Conservation (phyloP, 805 yeast genomes). For the Lipomyces sp. region DNA sequence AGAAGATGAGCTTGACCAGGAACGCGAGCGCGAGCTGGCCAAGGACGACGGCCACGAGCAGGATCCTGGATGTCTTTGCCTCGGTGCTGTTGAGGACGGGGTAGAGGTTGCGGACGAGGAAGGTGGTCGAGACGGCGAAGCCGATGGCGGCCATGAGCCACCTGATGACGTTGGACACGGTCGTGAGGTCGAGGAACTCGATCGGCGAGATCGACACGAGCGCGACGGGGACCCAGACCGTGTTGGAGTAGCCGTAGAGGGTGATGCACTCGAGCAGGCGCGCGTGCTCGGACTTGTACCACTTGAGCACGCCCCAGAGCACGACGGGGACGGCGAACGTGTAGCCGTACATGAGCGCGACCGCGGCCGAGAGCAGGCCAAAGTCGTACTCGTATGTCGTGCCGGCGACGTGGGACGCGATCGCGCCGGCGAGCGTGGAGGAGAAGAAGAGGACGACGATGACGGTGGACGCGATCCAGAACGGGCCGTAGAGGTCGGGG, state of each 20-base stretch:
- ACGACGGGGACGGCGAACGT: constrained; percentile 59
- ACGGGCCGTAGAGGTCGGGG: constrained; percentile 80
- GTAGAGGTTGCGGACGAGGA: constrained; percentile 47
- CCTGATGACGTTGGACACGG: constrained; percentile 47
- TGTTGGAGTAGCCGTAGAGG: constrained; percentile 79
- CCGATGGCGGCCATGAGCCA: constrained; percentile 64
- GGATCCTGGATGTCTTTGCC: constrained; percentile 39
- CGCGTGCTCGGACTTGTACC: constrained; percentile 51
- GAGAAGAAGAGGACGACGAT: constrained; percentile 72
- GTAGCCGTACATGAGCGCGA: constrained; percentile 72
- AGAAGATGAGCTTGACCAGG: constrained; percentile 64
- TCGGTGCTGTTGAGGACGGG: constrained; percentile 42
- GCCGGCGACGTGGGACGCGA: constrained; percentile 49
- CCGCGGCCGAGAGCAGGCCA: constrained; percentile 61
- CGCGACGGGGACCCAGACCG: constrained; percentile 84
- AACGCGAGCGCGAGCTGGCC: constrained; percentile 58
- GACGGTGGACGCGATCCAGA: constrained; percentile 87
- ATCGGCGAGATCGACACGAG: constrained; percentile 32
- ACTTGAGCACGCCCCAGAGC: constrained; percentile 52
- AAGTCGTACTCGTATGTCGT: constrained; percentile 57
- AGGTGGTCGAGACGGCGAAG: constrained; percentile 56
- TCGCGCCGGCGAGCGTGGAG: constrained; percentile 61
- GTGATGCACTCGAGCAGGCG: constrained; percentile 60
- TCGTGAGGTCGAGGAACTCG: constrained; percentile 41
- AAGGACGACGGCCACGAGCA: constrained; percentile 44